Conservation (phyloP, 164 flowering plant genomes). For the Santalum album region DNA sequence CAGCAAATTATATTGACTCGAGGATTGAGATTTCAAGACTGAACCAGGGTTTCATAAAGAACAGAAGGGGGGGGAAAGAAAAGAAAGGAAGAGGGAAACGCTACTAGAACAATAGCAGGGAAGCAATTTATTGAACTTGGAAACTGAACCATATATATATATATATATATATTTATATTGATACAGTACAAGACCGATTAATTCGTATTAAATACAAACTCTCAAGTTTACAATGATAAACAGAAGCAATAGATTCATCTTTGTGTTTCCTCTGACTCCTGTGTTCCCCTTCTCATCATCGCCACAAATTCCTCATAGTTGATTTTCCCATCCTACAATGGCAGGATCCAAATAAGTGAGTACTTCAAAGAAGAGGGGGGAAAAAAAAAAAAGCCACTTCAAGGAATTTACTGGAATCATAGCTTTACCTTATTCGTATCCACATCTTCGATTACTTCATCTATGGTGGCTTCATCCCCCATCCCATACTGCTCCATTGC, state of each 20-base stretch:
- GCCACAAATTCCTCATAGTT: constrained; percentile 73
- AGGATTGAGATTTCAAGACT: too few species aligned
- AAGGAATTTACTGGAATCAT: not conserved
- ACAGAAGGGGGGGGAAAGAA: too few species aligned
- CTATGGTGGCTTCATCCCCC: constrained; percentile 84
- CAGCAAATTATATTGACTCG: too few species aligned
- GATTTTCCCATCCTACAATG: constrained; percentile 79
- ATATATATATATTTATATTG: too few species aligned
- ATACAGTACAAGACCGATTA: too few species aligned
- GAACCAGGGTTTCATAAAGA: too few species aligned
- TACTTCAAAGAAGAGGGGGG: too few species aligned
- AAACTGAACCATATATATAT: too few species aligned
- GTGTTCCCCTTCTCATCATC: constrained; percentile 82
- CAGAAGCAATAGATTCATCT: constrained; percentile 5
- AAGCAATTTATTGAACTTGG: not conserved
- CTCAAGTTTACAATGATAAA: not conserved
- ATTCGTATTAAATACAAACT: too few species aligned
- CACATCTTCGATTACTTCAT: constrained; percentile 70
- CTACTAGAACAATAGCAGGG: not conserved
- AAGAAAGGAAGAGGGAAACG: too few species aligned
- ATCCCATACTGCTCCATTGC: constrained; percentile 70
- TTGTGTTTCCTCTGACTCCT: constrained; percentile 18
- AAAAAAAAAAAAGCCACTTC: not conserved
- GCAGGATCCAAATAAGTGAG: too few species aligned
- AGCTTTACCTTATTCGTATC: constrained; percentile 65